Percentiles rank a stretch among this genome's conserved stretches.
phyloP scores from a whole-genome alignment of 2,329 filamentous ascomycete species.

The Uncinocarpus reesii region DNA sequence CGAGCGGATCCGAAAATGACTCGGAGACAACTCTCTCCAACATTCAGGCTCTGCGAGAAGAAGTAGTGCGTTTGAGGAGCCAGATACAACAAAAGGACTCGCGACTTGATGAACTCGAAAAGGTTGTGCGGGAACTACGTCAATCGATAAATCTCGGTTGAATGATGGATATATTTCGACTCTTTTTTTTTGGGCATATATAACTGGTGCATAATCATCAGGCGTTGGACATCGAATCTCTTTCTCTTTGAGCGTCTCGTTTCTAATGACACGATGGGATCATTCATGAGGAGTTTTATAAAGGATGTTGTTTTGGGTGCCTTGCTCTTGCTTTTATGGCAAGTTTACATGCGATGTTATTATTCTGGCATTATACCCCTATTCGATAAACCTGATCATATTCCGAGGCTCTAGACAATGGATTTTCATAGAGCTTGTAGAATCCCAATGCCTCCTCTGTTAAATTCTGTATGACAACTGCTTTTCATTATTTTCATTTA shows the following conservation, averaged over 20 bases:
- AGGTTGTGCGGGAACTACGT: conserved; percentile 14
- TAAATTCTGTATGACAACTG: too few relatives aligned
- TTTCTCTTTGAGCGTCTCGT: neutral
- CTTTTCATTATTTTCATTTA: too few relatives aligned
- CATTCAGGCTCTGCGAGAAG: conserved; percentile 44
- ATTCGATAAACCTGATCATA: neutral
- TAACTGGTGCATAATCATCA: conserved; percentile 1
- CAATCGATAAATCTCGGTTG: conserved; percentile 9
- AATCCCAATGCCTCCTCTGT: too few relatives aligned
- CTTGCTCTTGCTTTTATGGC: neutral
- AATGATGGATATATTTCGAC: neutral
- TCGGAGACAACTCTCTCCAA: conserved; percentile 27
- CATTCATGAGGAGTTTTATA: neutral
- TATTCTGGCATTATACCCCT: conserved; percentile 4
- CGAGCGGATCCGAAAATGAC: conserved; percentile 20
- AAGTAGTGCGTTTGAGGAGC: conserved; percentile 55
- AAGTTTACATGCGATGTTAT: neutral
- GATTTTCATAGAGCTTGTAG: too few relatives aligned
- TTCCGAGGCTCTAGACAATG: too few relatives aligned
- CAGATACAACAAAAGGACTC: conserved; percentile 51
- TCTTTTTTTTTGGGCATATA: neutral
- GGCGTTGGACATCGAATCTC: neutral
- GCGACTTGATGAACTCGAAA: conserved; percentile 34
- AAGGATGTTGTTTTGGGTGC: neutral
- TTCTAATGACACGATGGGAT: neutral